Base-by-base conservation (phyloP, 192 early-diverging fungal genomes). In the Entomortierella chlamydospora region DNA sequence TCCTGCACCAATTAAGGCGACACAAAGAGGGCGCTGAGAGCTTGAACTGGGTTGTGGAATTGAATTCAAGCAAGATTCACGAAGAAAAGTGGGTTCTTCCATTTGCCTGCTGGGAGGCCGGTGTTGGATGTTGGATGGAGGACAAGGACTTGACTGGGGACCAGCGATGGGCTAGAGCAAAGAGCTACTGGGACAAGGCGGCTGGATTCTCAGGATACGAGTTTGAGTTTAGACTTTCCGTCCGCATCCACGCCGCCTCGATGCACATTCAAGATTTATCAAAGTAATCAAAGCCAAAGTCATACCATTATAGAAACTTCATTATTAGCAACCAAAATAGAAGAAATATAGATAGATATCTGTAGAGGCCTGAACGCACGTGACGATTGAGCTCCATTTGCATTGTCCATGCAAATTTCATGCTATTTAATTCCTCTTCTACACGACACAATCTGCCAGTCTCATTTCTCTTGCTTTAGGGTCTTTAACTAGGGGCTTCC, bases 51-150 rank as follows among this genome's bases (percentile, higher is more conserved):
- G 85, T 87, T 37, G 45, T 85, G 41, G 86, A 85, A 47, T 78
- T 70, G 41, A 33, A 82, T 18, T 41, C 73, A 12, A 64, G 69
- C 30, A 64, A 81, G 11, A 79, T 85, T 54, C 18, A 31, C 2
- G 60, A 81, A 0, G 84, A 85, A 29, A 84, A 83, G 25, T 87
- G 84, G 84, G 70, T 83, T 29, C 73, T 85, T 8, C 86, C 86
- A 10, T 87, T 84, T 62, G 84, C 84, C 0, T 81, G 70, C 43
- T 87, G 86, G 86, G 87, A 88, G 68, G 81, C 84, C 0, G 86
- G 86, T 57, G 72, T 85, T 0, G 71, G 78, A 2, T 63, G 69
- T 12, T 87, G 83, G 84, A 68, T 72, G 23, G 74, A 79, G 15
- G 62, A 70, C 15, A 82, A 72, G 25, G 53, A 65, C 47, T 41